Evolutionary conservation across 1,284 basidiomycete species (phyloP).

Genomic region (Cryptococcus hybrid): DNA sequence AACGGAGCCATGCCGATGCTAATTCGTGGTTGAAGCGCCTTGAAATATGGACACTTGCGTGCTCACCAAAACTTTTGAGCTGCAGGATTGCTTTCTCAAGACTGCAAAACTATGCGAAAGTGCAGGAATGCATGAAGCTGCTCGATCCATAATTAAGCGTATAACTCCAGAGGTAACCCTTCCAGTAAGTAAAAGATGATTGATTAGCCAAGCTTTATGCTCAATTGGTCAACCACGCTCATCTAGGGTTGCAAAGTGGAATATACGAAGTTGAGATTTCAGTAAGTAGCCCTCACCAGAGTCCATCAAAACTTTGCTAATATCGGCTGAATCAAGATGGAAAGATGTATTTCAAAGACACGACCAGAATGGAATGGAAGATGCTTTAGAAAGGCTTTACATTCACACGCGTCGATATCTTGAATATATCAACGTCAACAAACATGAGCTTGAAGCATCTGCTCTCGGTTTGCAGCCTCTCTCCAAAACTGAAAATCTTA

Average conservation of each 20-base stretch:
- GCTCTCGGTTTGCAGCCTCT: constrained; percentile 28
- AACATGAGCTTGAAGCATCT: constrained; percentile 14
- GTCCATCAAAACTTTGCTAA: not conserved
- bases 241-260: constrained; percentile 37
- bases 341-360: constrained; percentile 15
- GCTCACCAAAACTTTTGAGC: constrained; percentile 22
- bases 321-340: constrained; percentile 13
- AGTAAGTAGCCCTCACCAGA: constrained; percentile 19
- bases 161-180: constrained; percentile 19
- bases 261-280: constrained; percentile 35
- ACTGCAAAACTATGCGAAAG: constrained; percentile 41
- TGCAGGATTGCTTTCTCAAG: constrained; percentile 39
- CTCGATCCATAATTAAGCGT: constrained; percentile 24
- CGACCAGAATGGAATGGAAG: constrained; percentile 5
- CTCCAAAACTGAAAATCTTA: not conserved
- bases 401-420: constrained; percentile 23
- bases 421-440: constrained; percentile 16
- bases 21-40: constrained; percentile 41
- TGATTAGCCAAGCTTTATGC: not conserved
- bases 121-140: constrained; percentile 31
- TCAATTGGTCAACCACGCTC: not conserved
- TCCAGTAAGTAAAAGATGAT: constrained; percentile 22
- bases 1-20: constrained; percentile 36
- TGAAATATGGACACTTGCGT: constrained; percentile 39
- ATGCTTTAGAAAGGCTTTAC: constrained; percentile 17